Base-by-base conservation (phyloP, 1,139 yeast genomes). In the Magnusiomyces clavatus region DNA sequence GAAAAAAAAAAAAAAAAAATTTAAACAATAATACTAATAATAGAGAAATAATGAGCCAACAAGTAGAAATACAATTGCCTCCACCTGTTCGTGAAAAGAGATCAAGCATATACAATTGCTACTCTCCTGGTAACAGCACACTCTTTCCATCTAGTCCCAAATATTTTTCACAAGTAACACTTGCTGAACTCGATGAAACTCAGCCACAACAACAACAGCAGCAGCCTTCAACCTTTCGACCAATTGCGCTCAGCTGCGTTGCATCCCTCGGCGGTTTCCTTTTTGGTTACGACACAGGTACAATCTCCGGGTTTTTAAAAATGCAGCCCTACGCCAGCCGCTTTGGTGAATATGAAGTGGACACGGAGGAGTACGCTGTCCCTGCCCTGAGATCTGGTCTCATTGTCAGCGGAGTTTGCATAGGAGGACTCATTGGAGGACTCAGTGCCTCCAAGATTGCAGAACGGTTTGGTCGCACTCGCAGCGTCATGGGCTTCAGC, bases 191-290 rank as follows among this genome's bases (percentile, higher is more conserved):
- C 4, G 6, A 5, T 24, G 31, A 24, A 24, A 8, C 8, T 24
- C 31, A 24, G n/a, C n/a, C n/a, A n/a, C n/a, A n/a, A n/a, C n/a
- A n/a, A n/a, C n/a, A n/a, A n/a, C n/a, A n/a, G n/a, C n/a, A n/a
- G 8, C 31, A 24, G 11, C 43, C 43, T 14, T 39, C 43, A 6
- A 39, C 8, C 16, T 12, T 43, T 24, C 14, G 14, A 14, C 37
- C 46, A 24, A 24, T 43, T 5, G 8, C 16, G 4, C 37, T 43
- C 11, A 13, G 38, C 12, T 29, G 46, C 4, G 37, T 37, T 43
- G 46, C 96, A 0, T 88, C 96, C 10, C 83, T 90, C 57, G 83
- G 81, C 63, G 83, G 83, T 66, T 65, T 79, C 53, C 69, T 78
- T 51, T 79, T 68, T 61, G 83, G 83, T 57, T 80, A 77, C 64